Evolutionary conservation across 2,329 filamentous ascomycete genomes (phyloP), one percentile per base, ranked within the genome.

Genomic region (Colletotrichum sojae): DNA sequence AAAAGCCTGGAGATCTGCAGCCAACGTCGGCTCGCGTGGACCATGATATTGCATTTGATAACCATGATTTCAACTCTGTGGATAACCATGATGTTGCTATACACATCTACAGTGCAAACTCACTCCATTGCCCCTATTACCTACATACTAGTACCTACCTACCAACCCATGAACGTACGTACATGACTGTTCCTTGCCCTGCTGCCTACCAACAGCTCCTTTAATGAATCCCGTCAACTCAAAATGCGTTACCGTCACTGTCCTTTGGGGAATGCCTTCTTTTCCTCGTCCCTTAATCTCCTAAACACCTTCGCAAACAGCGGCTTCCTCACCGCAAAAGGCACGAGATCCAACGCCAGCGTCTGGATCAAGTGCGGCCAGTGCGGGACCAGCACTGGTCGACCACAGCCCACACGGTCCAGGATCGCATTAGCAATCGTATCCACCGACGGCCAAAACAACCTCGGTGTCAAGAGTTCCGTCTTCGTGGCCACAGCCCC

Each of bases 61-160:
- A 69, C 54, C 55, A 59, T 69, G 66, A 69, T 57, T 59, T 69
- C 61, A 69, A 65, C 54, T 60, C 27, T 62, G 59, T 62, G 59
- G 59, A 62, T 66, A 66, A 59, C 36, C 45, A 25, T 51, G n/a
- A 16, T 58, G 10, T 15, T n/a, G 5, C 13, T 9, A 56, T 16
- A n/a, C 54, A 46, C 43, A 39, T 49, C 48, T 54, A 36, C 39
- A 36, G 31, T 16, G 27, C 9, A 18, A 18, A 20, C 46, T 40
- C 27, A 36, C 31, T 36, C 3, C 31, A 2, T 36, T 36, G 48
- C 48, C 48, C 36, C 22, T 43, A 40, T 45, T 39, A 31, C 9
- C 27, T 31, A 31, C 25, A 4, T 31, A 31, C 27, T 6, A 8
- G 9, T 31, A 31, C 6, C 31, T 36, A 25, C 22, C 3, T 25